A percentile compares a stretch with the other conserved stretches of the same genome.
phyloP scores from a whole-genome alignment of 169 alveolate species.

The Plasmodium malariae region DNA sequence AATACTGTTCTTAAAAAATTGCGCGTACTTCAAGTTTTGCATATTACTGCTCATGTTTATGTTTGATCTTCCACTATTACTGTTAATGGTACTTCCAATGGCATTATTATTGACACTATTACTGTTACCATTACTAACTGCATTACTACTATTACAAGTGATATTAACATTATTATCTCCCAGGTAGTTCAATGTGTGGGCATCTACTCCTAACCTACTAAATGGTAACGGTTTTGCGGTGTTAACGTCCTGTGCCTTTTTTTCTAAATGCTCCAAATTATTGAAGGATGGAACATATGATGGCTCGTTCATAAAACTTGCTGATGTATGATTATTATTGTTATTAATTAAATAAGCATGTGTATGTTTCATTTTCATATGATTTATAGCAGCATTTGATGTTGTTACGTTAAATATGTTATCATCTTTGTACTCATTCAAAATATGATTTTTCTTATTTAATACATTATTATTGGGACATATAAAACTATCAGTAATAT shows the following conservation, averaged over 20 bases:
- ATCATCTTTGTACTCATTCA: conserved; percentile 19
- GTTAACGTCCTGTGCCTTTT: conserved; percentile 3
- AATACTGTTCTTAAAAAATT: conserved; percentile 10
- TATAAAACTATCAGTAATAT: conserved; percentile 5
- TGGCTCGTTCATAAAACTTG: conserved; percentile 9
- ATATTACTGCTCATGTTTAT: background rate
- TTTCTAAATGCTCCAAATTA: conserved; percentile 30
- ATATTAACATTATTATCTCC: too few species aligned
- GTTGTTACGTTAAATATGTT: too few species aligned
- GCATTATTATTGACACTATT: background rate
- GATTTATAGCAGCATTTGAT: conserved; percentile 3
- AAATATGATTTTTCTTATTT: conserved; percentile 8
- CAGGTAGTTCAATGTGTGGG: too few species aligned
- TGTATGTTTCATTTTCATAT: conserved; percentile 7
- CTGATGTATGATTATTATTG: conserved; percentile 12
- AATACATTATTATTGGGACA: background rate
- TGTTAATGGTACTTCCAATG: background rate
- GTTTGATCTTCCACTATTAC: background rate
- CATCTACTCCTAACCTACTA: too few species aligned
- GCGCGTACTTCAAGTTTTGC: conserved; percentile 3
- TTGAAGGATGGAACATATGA: background rate
- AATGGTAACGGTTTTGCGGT: too few species aligned
- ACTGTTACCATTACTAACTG: background rate
- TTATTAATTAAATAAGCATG: conserved; percentile 6
- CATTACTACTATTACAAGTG: background rate